Percentiles rank a stretch among this genome's conserved stretches.
These are phyloP conservation scores for Hypoxylon rickii DNA, from an alignment of 495 filamentous ascomycete genomes.

Conservation along the genomic window DNA sequence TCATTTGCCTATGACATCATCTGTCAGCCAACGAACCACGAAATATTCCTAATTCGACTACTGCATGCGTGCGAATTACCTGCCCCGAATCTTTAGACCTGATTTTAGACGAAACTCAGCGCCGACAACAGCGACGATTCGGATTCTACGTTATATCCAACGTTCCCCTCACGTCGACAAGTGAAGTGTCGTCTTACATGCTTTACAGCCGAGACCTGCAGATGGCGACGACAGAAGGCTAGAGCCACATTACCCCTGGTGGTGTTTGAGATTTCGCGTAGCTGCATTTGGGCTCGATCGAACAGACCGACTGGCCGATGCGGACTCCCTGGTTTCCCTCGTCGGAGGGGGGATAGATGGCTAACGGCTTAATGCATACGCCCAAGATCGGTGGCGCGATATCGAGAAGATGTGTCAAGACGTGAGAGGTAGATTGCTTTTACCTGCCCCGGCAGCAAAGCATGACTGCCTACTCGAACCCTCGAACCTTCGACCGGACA, in stretches of 20 bases:
- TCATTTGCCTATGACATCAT: slow-evolving; percentile 33
- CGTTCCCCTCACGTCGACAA: slow-evolving; percentile 3
- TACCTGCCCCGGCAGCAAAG: background rate
- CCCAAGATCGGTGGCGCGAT: slow-evolving; percentile 22
- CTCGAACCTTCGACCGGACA: too few relatives aligned
- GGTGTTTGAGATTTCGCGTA: slow-evolving; percentile 34
- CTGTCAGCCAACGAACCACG: slow-evolving; percentile 9
- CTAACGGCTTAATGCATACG: slow-evolving; percentile 26
- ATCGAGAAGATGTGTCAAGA: slow-evolving; percentile 15
- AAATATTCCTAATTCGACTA: background rate
- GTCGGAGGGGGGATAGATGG: slow-evolving; percentile 11
- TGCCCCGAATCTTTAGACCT: background rate
- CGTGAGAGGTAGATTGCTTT: slow-evolving; percentile 15
- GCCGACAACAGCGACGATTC: slow-evolving; percentile 25
- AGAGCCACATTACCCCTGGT: slow-evolving; percentile 12
- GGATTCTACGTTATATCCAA: slow-evolving; percentile 4
- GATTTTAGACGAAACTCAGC: slow-evolving; percentile 11
- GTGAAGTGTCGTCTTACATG: slow-evolving; percentile 16
- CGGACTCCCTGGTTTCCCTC: slow-evolving; percentile 14
- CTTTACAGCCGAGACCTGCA: slow-evolving; percentile 25
- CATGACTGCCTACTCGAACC: too few relatives aligned
- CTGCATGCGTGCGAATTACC: background rate
- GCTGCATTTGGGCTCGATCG: slow-evolving; percentile 27
- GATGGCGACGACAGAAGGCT: slow-evolving; percentile 6
- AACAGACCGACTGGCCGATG: slow-evolving; percentile 3